A percentile compares a stretch with the other conserved stretches of the same genome.
phyloP scores from a whole-genome alignment of 805 yeast species.

The Blastobotrys robertii region DNA sequence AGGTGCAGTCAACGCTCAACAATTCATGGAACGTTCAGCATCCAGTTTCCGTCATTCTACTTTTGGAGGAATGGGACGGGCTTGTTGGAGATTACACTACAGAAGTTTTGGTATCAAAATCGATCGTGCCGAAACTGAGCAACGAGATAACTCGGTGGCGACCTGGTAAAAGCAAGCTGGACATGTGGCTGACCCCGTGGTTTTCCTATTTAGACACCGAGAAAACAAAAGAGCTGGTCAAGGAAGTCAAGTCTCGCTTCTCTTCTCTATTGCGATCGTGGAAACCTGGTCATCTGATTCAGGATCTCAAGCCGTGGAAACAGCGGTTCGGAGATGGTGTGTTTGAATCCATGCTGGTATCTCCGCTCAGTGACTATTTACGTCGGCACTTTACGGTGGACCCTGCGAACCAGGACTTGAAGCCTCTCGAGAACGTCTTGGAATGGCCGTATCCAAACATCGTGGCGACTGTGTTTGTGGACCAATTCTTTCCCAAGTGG shows the following conservation, averaged over 20 bases:
- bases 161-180: conserved; percentile 11
- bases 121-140: conserved; percentile 32
- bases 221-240: conserved; percentile 13
- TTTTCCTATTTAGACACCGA: conserved; percentile 22
- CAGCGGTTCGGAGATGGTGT: conserved; percentile 10
- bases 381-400: conserved; percentile 16
- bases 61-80: conserved; percentile 35
- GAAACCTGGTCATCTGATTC: conserved; percentile 9
- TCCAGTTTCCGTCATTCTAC: conserved; percentile 32
- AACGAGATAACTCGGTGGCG: conserved; percentile 32
- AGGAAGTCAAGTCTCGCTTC: conserved; percentile 20
- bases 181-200: conserved; percentile 34
- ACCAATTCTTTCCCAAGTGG: conserved; percentile 34
- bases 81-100: conserved; percentile 27
- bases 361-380: conserved; percentile 12
- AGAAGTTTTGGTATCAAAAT: conserved; percentile 23
- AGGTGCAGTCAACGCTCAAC: conserved; percentile 22
- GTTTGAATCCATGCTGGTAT: conserved; percentile 11
- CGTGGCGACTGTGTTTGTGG: conserved; percentile 24
- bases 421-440: conserved; percentile 15
- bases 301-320: conserved; percentile 10
- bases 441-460: conserved; percentile 21
- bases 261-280: conserved; percentile 10
- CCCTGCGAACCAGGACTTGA: conserved; percentile 21
- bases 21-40: conserved; percentile 31